phyloP scores from a whole-genome alignment of 441 rosid species.

The Omphalea diandra region DNA sequence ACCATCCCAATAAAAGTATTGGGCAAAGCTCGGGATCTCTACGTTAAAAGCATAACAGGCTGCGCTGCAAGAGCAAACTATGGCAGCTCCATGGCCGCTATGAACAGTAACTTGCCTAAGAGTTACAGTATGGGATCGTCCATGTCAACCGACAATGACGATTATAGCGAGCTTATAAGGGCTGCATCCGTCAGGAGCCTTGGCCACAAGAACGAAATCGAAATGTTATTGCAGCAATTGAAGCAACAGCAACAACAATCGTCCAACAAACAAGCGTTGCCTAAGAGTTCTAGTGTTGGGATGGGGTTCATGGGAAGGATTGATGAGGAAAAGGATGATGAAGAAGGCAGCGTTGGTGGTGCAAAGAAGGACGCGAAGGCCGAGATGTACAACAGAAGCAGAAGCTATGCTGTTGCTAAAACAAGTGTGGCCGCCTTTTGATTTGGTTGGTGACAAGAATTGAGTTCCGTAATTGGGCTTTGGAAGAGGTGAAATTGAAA shows the following conservation, averaged over 20 bases:
- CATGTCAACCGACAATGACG: constrained; percentile 39
- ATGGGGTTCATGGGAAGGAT: constrained; percentile 65
- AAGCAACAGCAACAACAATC: constrained; percentile 16
- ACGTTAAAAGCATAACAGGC: constrained; percentile 63
- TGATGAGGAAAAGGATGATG: constrained; percentile 68
- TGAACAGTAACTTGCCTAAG: constrained; percentile 43
- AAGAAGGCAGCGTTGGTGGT: constrained; percentile 29
- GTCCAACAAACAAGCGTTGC: constrained; percentile 29
- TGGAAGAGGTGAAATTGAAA: no score
- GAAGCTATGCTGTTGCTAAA: constrained; percentile 46
- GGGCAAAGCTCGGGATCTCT: constrained; percentile 64
- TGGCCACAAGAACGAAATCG: constrained; percentile 57
- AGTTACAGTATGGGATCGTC: constrained; percentile 57
- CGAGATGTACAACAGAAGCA: constrained; percentile 48
- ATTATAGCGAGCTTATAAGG: constrained; percentile 63
- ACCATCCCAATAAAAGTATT: constrained; percentile 50
- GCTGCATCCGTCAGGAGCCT: constrained; percentile 65
- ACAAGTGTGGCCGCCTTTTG: constrained; percentile 15
- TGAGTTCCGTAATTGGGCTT: no score
- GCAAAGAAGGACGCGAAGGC: constrained; percentile 23
- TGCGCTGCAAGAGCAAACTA: constrained; percentile 40
- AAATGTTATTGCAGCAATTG: constrained; percentile 42
- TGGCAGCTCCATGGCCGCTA: constrained; percentile 20
- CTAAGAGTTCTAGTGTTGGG: constrained; percentile 68
- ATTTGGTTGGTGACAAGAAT: no score